Conservation (phyloP, 768 basidiomycete genomes). For the Amylocystis lapponica region DNA sequence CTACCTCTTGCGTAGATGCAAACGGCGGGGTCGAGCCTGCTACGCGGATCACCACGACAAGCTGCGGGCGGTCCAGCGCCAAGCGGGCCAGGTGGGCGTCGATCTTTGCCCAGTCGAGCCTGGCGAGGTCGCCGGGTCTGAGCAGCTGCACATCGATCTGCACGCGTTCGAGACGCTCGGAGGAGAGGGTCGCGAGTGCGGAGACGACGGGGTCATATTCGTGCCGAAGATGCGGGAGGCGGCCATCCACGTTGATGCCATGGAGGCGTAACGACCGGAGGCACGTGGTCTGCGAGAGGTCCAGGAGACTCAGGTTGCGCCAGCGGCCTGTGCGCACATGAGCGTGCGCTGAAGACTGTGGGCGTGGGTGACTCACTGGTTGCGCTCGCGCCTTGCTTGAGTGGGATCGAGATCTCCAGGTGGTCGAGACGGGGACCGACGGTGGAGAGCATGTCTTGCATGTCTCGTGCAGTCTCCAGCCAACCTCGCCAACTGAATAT, state of each 20-base stretch:
- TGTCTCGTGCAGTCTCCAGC: not conserved
- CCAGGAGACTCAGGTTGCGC: not conserved
- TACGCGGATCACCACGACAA: too few species aligned
- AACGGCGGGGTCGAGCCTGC: too few species aligned
- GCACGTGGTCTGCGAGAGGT: not conserved
- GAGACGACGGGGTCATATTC: not conserved
- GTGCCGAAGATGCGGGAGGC: not conserved
- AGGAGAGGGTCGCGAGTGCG: not conserved
- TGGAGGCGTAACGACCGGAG: not conserved
- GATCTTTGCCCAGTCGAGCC: slow-evolving; percentile 3
- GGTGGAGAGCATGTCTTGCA: not conserved
- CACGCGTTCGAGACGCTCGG: not conserved
- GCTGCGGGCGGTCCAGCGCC: too few species aligned
- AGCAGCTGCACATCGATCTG: slow-evolving; percentile 1
- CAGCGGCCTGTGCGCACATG: not conserved
- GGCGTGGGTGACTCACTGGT: not conserved
- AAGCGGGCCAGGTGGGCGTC: not conserved
- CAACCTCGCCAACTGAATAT: not conserved
- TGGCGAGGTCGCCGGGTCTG: not conserved
- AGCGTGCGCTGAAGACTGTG: not conserved
- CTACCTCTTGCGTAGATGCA: too few species aligned
- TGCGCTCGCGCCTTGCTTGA: not conserved
- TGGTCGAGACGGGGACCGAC: not conserved
- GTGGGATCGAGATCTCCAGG: not conserved
- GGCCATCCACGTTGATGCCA: not conserved